These are phyloP conservation scores for Silene uniflora DNA, from an alignment of 148 eudicot genomes.

Conservation along the genomic window DNA sequence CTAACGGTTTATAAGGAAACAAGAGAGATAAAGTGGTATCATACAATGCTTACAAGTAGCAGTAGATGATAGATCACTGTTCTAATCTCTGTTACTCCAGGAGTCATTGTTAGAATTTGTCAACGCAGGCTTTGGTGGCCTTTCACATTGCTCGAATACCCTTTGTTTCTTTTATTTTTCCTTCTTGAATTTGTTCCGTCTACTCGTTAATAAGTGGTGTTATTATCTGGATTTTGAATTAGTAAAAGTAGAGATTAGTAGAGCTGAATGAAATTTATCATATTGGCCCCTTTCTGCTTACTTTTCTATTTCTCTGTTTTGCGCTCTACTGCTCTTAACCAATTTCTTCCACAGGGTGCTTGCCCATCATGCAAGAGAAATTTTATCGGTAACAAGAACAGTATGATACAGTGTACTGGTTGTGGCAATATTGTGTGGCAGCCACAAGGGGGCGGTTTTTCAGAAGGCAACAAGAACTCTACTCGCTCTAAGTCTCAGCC, in stretches of 20 bases:
- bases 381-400: conserved; percentile 58
- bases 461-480: conserved; percentile 42
- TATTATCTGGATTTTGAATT: neutral
- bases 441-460: conserved; percentile 64
- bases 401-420: conserved; percentile 59
- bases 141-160: neutral
- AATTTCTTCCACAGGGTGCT: conserved; percentile 51
- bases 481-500: conserved; percentile 50
- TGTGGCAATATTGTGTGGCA: conserved; percentile 93
- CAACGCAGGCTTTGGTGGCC: neutral
- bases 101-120: neutral
- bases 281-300: conserved; percentile 2
- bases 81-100: neutral
- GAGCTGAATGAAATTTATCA: neutral
- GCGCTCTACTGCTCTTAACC: conserved; percentile 7
- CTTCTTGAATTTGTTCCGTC: neutral
- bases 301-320: neutral
- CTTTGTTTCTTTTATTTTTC: neutral
- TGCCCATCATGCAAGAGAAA: conserved; percentile 94
- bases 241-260: no score
- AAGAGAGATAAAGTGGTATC: neutral
- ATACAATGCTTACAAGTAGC: neutral
- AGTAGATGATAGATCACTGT: neutral
- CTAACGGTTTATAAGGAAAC: neutral
- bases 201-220: neutral